Conservation (phyloP, 345 rosid genomes). For the Pistacia integerrima region DNA sequence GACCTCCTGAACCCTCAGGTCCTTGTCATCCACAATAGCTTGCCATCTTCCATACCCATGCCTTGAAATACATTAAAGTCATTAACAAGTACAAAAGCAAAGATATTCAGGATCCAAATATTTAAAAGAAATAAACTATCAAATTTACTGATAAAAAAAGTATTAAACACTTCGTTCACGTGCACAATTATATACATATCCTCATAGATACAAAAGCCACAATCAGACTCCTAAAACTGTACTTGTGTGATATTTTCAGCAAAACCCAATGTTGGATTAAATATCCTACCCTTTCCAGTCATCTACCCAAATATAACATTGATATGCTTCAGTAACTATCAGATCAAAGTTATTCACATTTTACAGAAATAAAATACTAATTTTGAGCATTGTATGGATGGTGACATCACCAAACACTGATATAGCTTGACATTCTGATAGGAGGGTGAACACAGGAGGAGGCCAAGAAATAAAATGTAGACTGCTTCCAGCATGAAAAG, state of each 20-base stretch:
- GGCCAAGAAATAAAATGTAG: neutral
- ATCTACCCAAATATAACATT: neutral
- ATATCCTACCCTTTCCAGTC: neutral
- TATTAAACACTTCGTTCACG: neutral
- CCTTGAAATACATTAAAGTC: constrained; percentile 42
- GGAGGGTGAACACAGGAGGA: neutral
- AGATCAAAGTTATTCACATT: neutral
- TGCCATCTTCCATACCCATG: constrained; percentile 99
- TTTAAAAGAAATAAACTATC: neutral
- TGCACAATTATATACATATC: neutral
- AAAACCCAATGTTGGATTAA: neutral
- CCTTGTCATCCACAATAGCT: constrained; percentile 97
- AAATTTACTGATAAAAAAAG: constrained; percentile 2
- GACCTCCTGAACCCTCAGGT: constrained; percentile 77
- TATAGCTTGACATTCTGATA: neutral
- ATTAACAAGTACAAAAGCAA: neutral
- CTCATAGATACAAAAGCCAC: neutral
- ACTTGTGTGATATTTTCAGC: neutral
- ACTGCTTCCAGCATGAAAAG: neutral
- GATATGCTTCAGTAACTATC: neutral
- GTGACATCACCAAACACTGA: neutral
- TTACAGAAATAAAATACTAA: neutral
- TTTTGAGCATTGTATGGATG: neutral
- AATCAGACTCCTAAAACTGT: neutral
- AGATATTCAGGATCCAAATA: neutral